Conservation (phyloP, 2,329 filamentous ascomycete genomes). For the Blastomyces parvus region DNA sequence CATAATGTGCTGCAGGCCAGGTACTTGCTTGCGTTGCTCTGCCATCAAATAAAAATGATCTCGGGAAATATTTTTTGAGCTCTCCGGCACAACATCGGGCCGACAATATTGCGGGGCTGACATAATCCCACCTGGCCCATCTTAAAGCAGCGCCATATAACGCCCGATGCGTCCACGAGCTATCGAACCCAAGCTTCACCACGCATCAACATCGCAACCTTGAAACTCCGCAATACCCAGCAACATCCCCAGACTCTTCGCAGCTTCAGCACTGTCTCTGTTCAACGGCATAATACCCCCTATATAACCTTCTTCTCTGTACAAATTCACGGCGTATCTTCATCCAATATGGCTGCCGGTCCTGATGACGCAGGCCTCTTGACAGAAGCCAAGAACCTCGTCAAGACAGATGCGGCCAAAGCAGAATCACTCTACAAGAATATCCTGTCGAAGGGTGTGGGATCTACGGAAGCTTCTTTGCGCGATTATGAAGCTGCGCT, state of each 20-base stretch:
- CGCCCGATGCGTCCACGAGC: not conserved
- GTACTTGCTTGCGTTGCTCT: constrained; percentile 8
- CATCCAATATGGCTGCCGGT: constrained; percentile 38
- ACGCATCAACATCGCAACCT: not conserved
- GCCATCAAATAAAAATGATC: not conserved
- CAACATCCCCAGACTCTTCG: not conserved
- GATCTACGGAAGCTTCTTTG: constrained; percentile 73
- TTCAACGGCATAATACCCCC: not conserved
- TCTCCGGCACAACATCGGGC: constrained; percentile 3
- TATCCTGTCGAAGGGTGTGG: constrained; percentile 75
- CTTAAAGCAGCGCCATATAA: not conserved
- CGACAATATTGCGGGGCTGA: not conserved
- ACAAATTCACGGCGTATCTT: constrained; percentile 1
- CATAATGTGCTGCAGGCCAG: constrained; percentile 12
- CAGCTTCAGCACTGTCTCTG: not conserved
- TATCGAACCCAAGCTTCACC: not conserved
- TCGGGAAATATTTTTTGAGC: constrained; percentile 2
- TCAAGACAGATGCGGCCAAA: constrained; percentile 69
- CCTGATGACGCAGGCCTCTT: constrained; percentile 55
- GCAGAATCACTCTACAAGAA: constrained; percentile 84
- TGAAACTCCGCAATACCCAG: not conserved
- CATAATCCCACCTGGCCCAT: not conserved
- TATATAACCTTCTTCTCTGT: constrained; percentile 6
- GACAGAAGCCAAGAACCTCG: constrained; percentile 78
- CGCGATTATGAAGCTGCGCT: constrained; percentile 87